Percentiles rank a stretch among this genome's conserved stretches.
Evolutionary conservation across 2,329 filamentous ascomycete genomes (phyloP).

Genomic region (Taxawa tesnikishii): DNA sequence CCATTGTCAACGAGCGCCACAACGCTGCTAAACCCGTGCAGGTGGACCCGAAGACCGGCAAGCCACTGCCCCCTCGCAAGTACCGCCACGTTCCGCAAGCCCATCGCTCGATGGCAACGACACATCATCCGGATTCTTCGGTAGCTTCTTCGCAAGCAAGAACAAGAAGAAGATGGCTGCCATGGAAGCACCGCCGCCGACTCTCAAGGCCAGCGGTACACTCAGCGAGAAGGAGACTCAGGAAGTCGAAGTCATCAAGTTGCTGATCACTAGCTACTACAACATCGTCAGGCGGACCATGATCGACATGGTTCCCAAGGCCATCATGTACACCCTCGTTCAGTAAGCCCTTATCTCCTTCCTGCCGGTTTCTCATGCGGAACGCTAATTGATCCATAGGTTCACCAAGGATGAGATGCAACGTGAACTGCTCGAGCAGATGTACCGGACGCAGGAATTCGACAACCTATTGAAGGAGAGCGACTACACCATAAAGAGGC

Average conservation of each 20-base stretch:
- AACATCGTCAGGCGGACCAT: conserved; percentile 97
- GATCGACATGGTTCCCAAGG: conserved; percentile 99
- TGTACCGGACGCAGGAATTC: conserved; percentile 84
- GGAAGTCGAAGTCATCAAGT: conserved; percentile 97
- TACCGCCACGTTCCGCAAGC: conserved; percentile 61
- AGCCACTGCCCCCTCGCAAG: conserved; percentile 59
- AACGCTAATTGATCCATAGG: conserved; percentile 32
- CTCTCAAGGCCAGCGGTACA: conserved; percentile 85
- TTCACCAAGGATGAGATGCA: conserved; percentile 99
- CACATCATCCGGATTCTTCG: conserved; percentile 66
- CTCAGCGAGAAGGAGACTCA: conserved; percentile 88
- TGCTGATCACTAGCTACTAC: conserved; percentile 92
- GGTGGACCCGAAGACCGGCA: conserved; percentile 97
- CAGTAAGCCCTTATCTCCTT: conserved; percentile 51
- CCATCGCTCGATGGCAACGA: conserved; percentile 50
- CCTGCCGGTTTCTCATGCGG: conserved; percentile 6
- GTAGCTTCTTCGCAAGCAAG: conserved; percentile 96
- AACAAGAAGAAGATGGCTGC: conserved; percentile 99
- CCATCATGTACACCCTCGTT: conserved; percentile 94
- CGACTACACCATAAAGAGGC: conserved; percentile 85
- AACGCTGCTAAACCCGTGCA: conserved; percentile 73
- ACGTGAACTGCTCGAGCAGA: conserved; percentile 86
- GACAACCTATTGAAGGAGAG: conserved; percentile 96
- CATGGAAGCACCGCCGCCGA: conserved; percentile 91
- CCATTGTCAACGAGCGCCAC: conserved; percentile 90